Evolutionary conservation across 345 rosid species (phyloP), one percentile per base, ranked within the genome.

Genomic region (Dipteronia sinensis): DNA sequence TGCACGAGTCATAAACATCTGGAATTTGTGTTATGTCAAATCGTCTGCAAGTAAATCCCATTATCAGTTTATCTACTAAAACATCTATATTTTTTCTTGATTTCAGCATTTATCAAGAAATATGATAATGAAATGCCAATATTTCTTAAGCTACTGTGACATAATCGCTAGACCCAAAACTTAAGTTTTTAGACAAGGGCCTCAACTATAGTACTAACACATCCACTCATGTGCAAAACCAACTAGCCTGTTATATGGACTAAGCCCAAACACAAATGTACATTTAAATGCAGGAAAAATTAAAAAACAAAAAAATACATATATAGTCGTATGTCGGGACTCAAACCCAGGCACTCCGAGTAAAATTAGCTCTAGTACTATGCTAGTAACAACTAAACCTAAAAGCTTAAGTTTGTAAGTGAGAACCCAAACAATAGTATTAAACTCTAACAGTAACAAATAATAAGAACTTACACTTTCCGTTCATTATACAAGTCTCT

Each of bases 1-100:
- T 97, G 99, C 98, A 94, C 20, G 99, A 97, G 89, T 97, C 99
- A 69, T 97, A 97, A 83, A 97, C 93, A 87, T 97, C 99, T 59
- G 99, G 98, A 85, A 97, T 94, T 84, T 97, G 99, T 2, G 99
- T 94, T 77, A 94, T 87, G 80, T 97, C 98, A 86, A 90, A 97
- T 72, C 97, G 94, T 58, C 99, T 96, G 92, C 90, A 90, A 44
- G 65, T 46, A 76, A 86, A 79, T 72, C 67, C 78, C 81, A 80
- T 42, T 23, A 53, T 84, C 55, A 87, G 80, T 64, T 7, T 34
- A 7, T 67, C 23, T 47, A 40, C 19, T 16, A 58, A 46, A 31
- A 70, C 6, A 55, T 62, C 10, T 34, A 66, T 29, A 73, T 73
- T n/a, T 59, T 22, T 29, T 72, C 10, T 49, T 55, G 34, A 49